Conservation (phyloP, 2,329 filamentous ascomycete genomes). For the Epichloe festucae region DNA sequence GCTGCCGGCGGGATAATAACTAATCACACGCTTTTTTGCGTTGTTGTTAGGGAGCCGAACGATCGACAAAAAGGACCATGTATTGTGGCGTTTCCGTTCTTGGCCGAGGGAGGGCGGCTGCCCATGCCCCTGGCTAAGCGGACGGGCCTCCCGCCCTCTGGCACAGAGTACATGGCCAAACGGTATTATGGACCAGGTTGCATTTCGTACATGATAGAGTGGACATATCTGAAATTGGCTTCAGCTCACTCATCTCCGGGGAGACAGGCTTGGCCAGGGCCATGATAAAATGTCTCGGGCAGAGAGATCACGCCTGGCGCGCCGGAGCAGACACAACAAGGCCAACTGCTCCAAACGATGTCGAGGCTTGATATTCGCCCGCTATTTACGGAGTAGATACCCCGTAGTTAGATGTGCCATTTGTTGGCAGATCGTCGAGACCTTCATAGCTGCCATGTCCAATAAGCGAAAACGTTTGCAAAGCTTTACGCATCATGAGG, state of each 20-base stretch:
- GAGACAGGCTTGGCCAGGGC: conserved; percentile 2
- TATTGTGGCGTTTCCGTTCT: neutral
- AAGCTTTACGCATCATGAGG: neutral
- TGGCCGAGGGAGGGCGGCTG: neutral
- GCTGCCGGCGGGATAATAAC: neutral
- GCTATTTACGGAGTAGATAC: neutral
- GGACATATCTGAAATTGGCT: neutral
- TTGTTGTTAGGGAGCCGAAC: neutral
- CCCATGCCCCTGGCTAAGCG: neutral
- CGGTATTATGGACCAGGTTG: neutral
- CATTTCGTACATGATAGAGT: neutral
- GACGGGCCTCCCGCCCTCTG: conserved; percentile 5
- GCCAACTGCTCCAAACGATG: neutral
- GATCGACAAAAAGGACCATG: neutral
- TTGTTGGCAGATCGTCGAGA: neutral
- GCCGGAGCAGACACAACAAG: neutral
- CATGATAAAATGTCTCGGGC: conserved; percentile 10
- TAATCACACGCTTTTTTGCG: neutral
- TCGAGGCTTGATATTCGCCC: neutral
- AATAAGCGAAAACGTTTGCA: neutral
- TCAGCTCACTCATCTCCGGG: conserved; percentile 1
- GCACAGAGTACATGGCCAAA: neutral
- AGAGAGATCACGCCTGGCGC: conserved; percentile 2
- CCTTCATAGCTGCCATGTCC: neutral
- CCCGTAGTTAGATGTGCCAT: neutral